Conservation (phyloP, 805 yeast species). For the Suhomyces sp. region DNA sequence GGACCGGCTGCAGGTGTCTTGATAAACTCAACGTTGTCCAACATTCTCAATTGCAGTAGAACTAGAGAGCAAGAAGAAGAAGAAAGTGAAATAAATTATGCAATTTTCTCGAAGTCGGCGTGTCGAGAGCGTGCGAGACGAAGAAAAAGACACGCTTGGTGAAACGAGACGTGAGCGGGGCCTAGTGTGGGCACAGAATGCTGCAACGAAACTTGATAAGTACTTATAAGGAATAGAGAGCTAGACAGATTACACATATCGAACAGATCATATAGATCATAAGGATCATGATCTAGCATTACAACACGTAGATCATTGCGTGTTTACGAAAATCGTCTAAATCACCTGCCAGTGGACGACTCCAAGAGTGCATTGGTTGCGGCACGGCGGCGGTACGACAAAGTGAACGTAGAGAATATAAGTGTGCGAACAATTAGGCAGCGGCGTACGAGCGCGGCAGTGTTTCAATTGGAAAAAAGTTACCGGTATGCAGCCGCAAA, state of each 20-base stretch:
- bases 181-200: neutral
- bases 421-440: neutral
- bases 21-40: constrained; percentile 49
- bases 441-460: neutral
- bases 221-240: neutral
- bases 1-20: constrained; percentile 55
- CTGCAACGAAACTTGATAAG: neutral
- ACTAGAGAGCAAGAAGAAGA: neutral
- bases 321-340: neutral
- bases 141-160: neutral
- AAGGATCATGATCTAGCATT: neutral
- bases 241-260: neutral
- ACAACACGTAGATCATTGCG: neutral
- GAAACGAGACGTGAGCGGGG: neutral
- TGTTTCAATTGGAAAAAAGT: neutral
- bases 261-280: too few relatives aligned
- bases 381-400: neutral
- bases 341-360: neutral
- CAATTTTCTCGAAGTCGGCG: neutral
- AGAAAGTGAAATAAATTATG: neutral
- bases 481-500: neutral
- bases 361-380: neutral
- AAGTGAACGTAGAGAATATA: neutral
- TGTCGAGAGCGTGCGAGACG: neutral
- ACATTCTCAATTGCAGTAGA: constrained; percentile 19